Percentiles rank a stretch among this genome's conserved stretches.
Evolutionary conservation across 805 yeast genomes (phyloP).

Genomic region (Monosporozyma solicola): DNA sequence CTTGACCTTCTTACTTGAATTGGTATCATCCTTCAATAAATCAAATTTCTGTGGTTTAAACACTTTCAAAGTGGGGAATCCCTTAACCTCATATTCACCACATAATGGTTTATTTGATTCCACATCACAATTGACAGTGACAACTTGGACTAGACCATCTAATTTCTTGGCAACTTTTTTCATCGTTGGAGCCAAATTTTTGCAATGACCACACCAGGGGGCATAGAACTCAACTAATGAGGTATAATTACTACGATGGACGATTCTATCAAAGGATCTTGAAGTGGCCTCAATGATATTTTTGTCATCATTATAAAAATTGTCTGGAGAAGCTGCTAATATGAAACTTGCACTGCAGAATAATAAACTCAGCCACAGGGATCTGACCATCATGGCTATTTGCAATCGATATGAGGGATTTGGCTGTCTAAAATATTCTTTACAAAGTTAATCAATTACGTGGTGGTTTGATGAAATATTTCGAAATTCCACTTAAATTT

Average conservation of each 20-base stretch:
- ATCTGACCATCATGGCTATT: neutral
- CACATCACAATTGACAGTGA: slow-evolving; percentile 80
- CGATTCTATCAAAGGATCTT: slow-evolving; percentile 53
- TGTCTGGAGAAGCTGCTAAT: slow-evolving; percentile 12
- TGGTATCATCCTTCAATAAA: neutral
- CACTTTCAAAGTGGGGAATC: slow-evolving; percentile 77
- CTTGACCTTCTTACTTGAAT: neutral
- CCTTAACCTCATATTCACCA: slow-evolving; percentile 51
- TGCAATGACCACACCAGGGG: slow-evolving; percentile 97
- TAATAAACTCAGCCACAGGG: neutral
- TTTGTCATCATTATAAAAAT: slow-evolving; percentile 25
- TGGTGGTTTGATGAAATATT: neutral
- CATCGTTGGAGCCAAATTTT: slow-evolving; percentile 55
- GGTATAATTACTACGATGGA: slow-evolving; percentile 64
- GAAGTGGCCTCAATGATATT: slow-evolving; percentile 49
- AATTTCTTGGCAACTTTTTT: slow-evolving; percentile 54
- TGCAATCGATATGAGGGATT: neutral
- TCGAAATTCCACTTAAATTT: neutral
- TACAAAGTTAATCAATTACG: neutral
- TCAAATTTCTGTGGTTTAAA: slow-evolving; percentile 71
- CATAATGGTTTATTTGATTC: slow-evolving; percentile 62
- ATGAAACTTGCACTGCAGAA: neutral
- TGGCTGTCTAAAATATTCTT: neutral
- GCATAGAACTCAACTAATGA: slow-evolving; percentile 85
- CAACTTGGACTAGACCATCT: slow-evolving; percentile 53